Conservation (phyloP, 768 basidiomycete species). For the Naganishia kalamii region DNA sequence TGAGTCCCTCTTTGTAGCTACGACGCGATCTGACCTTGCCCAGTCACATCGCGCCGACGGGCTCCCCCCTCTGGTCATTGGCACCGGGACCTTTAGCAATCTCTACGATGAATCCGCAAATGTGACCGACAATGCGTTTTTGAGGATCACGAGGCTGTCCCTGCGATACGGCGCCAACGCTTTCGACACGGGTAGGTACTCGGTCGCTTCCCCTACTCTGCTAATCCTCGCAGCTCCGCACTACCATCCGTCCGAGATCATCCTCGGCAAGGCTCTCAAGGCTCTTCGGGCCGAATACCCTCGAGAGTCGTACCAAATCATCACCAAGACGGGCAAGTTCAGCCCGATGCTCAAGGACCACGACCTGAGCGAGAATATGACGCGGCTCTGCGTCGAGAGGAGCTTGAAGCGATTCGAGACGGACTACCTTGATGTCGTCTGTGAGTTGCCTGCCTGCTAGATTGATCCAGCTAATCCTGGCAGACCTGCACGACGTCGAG, state of each 20-base stretch:
- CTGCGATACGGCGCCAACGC: constrained; percentile 43
- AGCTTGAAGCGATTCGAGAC: constrained; percentile 40
- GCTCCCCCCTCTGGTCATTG: constrained; percentile 40
- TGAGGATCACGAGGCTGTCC: constrained; percentile 40
- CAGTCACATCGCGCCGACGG: constrained; percentile 5
- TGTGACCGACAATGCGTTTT: constrained; percentile 27
- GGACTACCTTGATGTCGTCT: constrained; percentile 45
- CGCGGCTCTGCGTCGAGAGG: constrained; percentile 35
- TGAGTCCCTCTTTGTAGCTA: not conserved
- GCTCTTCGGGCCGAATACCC: constrained; percentile 35
- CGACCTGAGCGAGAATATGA: constrained; percentile 35
- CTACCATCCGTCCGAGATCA: constrained; percentile 47
- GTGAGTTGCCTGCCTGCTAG: constrained; percentile 30
- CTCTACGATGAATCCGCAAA: constrained; percentile 34
- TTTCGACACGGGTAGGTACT: constrained; percentile 39
- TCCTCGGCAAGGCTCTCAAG: constrained; percentile 38
- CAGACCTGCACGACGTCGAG: constrained; percentile 47
- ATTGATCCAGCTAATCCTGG: not conserved
- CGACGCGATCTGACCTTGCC: no score
- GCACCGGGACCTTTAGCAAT: constrained; percentile 43
- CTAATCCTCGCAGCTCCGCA: constrained; percentile 31
- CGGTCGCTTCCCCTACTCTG: constrained; percentile 5
- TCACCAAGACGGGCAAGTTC: constrained; percentile 46
- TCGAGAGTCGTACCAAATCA: constrained; percentile 40
- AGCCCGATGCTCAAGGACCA: constrained; percentile 35